Base-by-base conservation (phyloP, 495 filamentous ascomycete genomes). In the Elasticomyces elasticus region DNA sequence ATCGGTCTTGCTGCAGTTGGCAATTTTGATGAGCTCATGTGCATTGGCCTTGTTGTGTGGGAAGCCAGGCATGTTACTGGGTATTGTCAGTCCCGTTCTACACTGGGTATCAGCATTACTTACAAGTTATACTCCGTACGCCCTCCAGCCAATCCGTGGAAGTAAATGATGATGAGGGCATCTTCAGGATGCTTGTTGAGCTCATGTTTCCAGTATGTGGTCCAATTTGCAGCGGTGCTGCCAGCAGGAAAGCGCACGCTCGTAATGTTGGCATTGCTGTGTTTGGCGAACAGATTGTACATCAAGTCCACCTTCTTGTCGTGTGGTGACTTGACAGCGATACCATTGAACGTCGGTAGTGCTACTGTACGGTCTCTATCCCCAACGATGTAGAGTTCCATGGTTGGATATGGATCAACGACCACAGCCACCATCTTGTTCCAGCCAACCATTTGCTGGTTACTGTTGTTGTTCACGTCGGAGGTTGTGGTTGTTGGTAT, bases 131-230 rank as follows among this genome's bases (percentile, higher is more conserved):
- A 49, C 10, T 42, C 47, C n/a, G n/a, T n/a, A n/a, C n/a, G n/a
- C n/a, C n/a, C n/a, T n/a, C 37, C 52, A 22, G 38, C 54, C 6
- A 19, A 17, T 5, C 55, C 49, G 24, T 53, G 40, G 49, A 45
- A 58, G 28, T 49, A 58, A 9, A 58, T 48, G 40, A 58, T 25
- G 24, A 58, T 19, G 3, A 52, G 37, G 15, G 51, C 55, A 22
- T 53, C 27, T 5, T 4, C 2, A n/a, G 10, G 7, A 15, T 52
- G 43, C 1, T 17, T 19, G 1, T 28, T 23, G 5, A 58, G 40
- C 49, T 58, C 49, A 7, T 26, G 3, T 19, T 52, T 24, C 30
- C 27, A 58, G 43, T 47, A 52, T 10, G 20, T 22, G 23, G 10
- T 20, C 17, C 51, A 20, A 17, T 11, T 49, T 5, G 35, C 24